A percentile compares a stretch with the other conserved stretches of the same genome.
Conservation (phyloP, 2,329 filamentous ascomycete genomes). For the Colletotrichum phormii region DNA sequence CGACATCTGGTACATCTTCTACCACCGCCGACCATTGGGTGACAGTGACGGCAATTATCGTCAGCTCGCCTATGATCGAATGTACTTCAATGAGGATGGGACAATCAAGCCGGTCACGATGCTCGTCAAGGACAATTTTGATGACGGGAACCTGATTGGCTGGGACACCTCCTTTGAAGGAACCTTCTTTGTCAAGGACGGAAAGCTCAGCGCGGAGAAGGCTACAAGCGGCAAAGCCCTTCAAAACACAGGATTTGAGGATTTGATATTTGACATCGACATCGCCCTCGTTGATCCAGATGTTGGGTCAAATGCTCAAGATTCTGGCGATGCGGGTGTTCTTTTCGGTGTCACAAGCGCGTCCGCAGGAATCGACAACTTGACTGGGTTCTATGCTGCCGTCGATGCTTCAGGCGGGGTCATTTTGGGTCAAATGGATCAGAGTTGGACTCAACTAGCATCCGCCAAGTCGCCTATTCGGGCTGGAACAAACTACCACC, state of each 20-base stretch:
- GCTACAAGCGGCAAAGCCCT: constrained; percentile 15
- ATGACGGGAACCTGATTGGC: too few relatives aligned
- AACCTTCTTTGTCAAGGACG: too few relatives aligned
- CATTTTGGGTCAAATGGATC: background rate
- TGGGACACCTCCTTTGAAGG: too few relatives aligned
- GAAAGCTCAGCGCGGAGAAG: too few relatives aligned
- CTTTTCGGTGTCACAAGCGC: constrained; percentile 48
- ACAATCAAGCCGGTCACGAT: constrained; percentile 57
- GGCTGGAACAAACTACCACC: background rate
- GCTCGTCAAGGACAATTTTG: constrained; percentile 53
- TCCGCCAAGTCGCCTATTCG: background rate
- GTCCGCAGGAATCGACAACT: background rate
- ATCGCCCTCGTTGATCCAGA: constrained; percentile 35
- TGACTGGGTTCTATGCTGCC: background rate
- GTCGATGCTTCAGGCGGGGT: background rate
- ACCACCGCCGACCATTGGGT: too few relatives aligned
- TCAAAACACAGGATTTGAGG: constrained; percentile 51
- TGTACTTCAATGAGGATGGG: constrained; percentile 57
- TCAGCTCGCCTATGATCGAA: constrained; percentile 58
- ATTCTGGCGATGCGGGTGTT: constrained; percentile 46
- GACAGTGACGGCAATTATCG: constrained; percentile 46
- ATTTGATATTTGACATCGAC: constrained; percentile 47
- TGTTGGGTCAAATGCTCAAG: background rate
- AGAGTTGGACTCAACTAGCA: background rate
- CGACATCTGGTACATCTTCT: too few relatives aligned